Evolutionary conservation across 73 alveolate species (phyloP).

Genomic region (Tetrahymena elliotti): DNA sequence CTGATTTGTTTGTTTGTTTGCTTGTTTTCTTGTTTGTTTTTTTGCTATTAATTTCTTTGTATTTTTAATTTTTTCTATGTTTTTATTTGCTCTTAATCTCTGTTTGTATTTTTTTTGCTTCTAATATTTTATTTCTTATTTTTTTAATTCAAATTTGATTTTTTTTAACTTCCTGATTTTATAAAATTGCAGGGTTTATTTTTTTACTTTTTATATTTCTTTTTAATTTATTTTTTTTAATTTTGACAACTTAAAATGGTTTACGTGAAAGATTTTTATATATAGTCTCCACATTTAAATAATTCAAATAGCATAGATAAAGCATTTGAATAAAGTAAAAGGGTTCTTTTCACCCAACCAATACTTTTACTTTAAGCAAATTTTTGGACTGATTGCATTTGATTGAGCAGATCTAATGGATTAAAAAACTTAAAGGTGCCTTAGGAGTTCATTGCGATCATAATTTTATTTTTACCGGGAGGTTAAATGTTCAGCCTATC

Average conservation of each 20-base stretch:
- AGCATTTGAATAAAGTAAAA: background rate
- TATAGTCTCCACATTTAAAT: background rate
- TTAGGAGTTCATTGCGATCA: constrained; percentile 1
- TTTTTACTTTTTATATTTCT: background rate
- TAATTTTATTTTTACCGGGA: background rate
- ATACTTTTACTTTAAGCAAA: background rate
- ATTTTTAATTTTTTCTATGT: background rate
- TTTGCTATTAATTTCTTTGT: background rate
- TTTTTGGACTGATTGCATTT: background rate
- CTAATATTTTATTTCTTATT: background rate
- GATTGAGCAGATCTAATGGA: background rate
- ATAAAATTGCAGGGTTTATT: background rate
- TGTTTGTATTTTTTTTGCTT: background rate
- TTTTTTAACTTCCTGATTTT: background rate
- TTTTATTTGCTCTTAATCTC: background rate
- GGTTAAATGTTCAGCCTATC: background rate
- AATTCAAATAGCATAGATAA: background rate
- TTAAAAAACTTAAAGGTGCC: background rate
- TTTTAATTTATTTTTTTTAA: background rate
- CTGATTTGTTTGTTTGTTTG: background rate
- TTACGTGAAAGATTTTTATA: background rate
- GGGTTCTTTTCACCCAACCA: background rate
- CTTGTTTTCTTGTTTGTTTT: no score
- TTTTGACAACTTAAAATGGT: background rate
- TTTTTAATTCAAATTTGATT: background rate